A percentile compares a stretch with the other conserved stretches of the same genome.
phyloP scores from a whole-genome alignment of 2,329 filamentous ascomycete genomes.

The Dryadomyces sulphureus region DNA sequence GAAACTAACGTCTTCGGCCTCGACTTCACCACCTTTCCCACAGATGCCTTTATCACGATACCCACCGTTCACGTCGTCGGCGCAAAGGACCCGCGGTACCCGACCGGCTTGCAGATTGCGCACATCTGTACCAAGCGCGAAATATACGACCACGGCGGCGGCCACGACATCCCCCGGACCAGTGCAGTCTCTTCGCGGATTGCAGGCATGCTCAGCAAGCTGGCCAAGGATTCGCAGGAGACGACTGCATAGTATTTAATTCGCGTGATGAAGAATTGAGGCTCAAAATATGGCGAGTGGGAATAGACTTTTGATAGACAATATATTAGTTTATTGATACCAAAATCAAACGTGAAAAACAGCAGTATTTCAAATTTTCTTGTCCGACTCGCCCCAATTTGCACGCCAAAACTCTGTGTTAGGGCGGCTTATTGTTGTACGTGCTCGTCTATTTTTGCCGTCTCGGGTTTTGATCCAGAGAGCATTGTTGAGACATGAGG shows the following conservation, averaged over 20 bases:
- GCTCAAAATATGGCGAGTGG: no score
- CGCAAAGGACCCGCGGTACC: slow-evolving; percentile 21
- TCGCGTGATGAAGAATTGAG: no score
- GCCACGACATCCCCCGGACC: slow-evolving; percentile 23
- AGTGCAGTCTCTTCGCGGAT: slow-evolving; percentile 18
- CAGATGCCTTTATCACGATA: slow-evolving; percentile 17
- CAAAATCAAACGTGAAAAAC: no score
- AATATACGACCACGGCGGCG: slow-evolving; percentile 22
- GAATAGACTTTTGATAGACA: no score
- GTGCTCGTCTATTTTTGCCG: neutral
- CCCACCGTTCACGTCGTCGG: slow-evolving; percentile 23
- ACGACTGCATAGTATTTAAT: no score
- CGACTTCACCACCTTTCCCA: slow-evolving; percentile 18
- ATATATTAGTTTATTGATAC: no score
- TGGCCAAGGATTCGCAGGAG: slow-evolving; percentile 4
- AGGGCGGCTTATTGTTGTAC: neutral
- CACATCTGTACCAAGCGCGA: slow-evolving; percentile 17
- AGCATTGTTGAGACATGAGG: no score
- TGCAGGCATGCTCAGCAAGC: slow-evolving; percentile 15
- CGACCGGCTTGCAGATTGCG: slow-evolving; percentile 20
- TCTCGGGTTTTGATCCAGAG: neutral
- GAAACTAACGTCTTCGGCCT: slow-evolving; percentile 18
- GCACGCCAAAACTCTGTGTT: neutral
- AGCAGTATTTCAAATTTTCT: no score
- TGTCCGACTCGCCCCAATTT: neutral